Conservation (phyloP, 139 green algal genomes). For the Spirogloea muscicola region DNA sequence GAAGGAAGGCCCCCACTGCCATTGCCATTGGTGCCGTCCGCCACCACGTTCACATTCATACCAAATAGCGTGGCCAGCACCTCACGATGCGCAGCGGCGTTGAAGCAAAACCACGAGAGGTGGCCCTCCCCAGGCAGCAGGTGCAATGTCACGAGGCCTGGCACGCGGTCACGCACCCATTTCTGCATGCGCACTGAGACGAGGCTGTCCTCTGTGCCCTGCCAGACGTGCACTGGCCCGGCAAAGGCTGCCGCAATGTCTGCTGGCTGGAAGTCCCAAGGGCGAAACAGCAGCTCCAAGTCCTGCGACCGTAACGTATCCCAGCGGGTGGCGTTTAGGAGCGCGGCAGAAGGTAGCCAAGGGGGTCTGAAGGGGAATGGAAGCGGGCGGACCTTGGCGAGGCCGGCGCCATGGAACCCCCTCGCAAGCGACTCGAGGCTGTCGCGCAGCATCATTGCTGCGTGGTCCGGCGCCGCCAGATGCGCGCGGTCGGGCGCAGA, state of each 20-base stretch:
- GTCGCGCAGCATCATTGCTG: conserved; percentile 18
- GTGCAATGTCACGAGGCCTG: conserved; percentile 13
- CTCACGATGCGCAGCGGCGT: conserved; percentile 2
- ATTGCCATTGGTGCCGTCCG: no score
- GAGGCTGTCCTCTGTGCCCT: conserved; percentile 8
- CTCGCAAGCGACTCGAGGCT: conserved; percentile 13
- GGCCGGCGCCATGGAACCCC: neutral
- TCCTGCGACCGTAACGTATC: no score
- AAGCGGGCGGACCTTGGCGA: conserved; percentile 20
- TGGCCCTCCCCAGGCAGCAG: conserved; percentile 32
- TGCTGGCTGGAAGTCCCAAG: neutral
- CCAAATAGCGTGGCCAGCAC: conserved; percentile 23
- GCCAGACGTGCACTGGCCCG: conserved; percentile 14
- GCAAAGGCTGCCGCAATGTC: neutral
- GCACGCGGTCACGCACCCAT: neutral
- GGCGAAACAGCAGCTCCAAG: conserved; percentile 20
- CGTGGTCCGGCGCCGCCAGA: neutral
- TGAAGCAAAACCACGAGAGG: conserved; percentile 42
- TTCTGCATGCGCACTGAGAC: conserved; percentile 12
- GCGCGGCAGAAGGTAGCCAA: no score
- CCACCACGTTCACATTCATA: no score
- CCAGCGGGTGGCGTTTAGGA: no score
- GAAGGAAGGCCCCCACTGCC: no score
- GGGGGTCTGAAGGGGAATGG: no score
- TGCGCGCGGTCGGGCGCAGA: conserved; percentile 10